phyloP scores from a whole-genome alignment of 2,329 filamentous ascomycete genomes.

The Monosporascus sp. region DNA sequence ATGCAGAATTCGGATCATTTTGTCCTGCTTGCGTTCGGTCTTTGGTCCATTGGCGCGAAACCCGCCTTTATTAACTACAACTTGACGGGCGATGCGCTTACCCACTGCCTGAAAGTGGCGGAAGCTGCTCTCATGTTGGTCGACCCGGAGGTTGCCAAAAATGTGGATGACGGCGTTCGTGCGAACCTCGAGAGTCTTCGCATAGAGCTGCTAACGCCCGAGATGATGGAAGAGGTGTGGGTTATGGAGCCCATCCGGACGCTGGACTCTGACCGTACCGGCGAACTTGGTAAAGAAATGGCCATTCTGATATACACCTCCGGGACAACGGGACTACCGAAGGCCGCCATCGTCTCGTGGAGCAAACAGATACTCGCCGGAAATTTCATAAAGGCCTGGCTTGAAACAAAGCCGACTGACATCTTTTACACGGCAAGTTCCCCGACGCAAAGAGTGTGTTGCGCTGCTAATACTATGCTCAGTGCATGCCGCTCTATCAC shows the following conservation, averaged over 20 bases:
- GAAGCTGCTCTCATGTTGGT: conserved; percentile 63
- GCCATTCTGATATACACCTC: conserved; percentile 78
- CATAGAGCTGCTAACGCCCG: conserved; percentile 57
- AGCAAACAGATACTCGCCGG: conserved; percentile 53
- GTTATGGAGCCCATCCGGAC: conserved; percentile 48
- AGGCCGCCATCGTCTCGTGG: conserved; percentile 73
- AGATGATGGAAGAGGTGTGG: conserved; percentile 49
- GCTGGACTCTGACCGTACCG: conserved; percentile 50
- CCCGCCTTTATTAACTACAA: conserved; percentile 91
- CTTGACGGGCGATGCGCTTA: conserved; percentile 61
- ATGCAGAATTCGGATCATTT: conserved; percentile 78
- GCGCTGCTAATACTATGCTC: conserved; percentile 2
- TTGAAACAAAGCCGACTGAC: conserved; percentile 56
- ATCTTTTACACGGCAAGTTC: conserved; percentile 65
- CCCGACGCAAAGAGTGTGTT: background rate
- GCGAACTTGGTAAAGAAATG: conserved; percentile 49
- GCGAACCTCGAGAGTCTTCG: conserved; percentile 44
- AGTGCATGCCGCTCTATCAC: conserved; percentile 89
- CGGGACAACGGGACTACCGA: conserved; percentile 79
- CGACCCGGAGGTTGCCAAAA: conserved; percentile 53
- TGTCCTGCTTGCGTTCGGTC: conserved; percentile 66
- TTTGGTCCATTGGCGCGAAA: conserved; percentile 78
- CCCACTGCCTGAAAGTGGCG: conserved; percentile 68
- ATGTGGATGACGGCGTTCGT: conserved; percentile 53
- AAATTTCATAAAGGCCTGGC: conserved; percentile 47